Percentiles rank a stretch among this genome's conserved stretches.
phyloP scores from a whole-genome alignment of 805 yeast species.

The Blastobotrys chiropterorum region DNA sequence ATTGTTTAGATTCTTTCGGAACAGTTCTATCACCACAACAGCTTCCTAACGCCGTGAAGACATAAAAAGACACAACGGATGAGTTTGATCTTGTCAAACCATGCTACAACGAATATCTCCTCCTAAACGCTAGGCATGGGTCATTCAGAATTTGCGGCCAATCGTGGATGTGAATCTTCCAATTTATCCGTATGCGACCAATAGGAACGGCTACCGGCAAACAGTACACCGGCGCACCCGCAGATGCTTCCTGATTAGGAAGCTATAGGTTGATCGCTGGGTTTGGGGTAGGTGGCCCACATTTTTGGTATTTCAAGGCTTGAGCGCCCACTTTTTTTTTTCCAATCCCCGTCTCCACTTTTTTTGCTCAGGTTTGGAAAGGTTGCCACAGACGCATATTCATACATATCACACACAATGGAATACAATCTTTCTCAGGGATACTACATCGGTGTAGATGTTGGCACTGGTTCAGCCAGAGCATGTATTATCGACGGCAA shows the following conservation, averaged over 20 bases:
- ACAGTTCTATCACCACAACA: too few species aligned
- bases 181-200: background rate
- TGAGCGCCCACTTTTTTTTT: slow-evolving; percentile 1
- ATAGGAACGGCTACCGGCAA: background rate
- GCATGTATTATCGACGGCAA: slow-evolving; percentile 83
- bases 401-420: background rate
- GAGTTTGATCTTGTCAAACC: too few species aligned
- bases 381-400: background rate
- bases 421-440: background rate
- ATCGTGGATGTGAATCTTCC: background rate
- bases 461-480: slow-evolving; percentile 97
- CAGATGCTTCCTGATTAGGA: background rate
- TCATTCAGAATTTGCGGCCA: too few species aligned
- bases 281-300: background rate
- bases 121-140: too few species aligned
- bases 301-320: background rate
- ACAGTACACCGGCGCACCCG: background rate
- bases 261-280: background rate
- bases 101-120: too few species aligned
- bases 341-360: background rate
- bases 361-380: background rate
- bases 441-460: slow-evolving; percentile 76
- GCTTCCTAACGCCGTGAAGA: too few species aligned
- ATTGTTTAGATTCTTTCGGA: too few species aligned
- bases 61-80: too few species aligned